Evolutionary conservation across 345 rosid genomes (phyloP).

Genomic region (Hibiscus syriacus): DNA sequence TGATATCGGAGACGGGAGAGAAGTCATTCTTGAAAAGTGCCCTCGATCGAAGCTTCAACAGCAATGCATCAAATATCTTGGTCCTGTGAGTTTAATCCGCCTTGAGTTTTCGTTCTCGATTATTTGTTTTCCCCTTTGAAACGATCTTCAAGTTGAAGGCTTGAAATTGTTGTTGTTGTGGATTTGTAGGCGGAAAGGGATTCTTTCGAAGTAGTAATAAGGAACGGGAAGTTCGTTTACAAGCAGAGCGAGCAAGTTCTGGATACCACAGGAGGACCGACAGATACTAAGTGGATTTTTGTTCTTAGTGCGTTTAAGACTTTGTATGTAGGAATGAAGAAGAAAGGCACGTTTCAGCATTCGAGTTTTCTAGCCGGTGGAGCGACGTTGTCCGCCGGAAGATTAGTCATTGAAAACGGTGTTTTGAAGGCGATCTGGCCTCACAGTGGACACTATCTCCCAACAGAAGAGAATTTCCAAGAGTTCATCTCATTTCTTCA

Average conservation of each 20-base stretch:
- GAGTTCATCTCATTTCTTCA: constrained; percentile 63
- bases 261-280: constrained; percentile 51
- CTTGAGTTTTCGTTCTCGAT: not conserved
- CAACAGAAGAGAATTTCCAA: too few relatives aligned
- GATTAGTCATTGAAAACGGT: constrained; percentile 61
- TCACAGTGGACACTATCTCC: too few relatives aligned
- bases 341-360: too few relatives aligned
- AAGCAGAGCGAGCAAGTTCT: constrained; percentile 52
- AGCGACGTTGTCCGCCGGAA: constrained; percentile 88
- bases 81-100: not conserved
- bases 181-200: constrained; percentile 56
- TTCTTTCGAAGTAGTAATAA: constrained; percentile 52
- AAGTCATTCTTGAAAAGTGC: not conserved
- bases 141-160: not conserved
- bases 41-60: not conserved
- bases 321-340: constrained; percentile 63
- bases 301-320: constrained; percentile 71
- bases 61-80: not conserved
- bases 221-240: constrained; percentile 44
- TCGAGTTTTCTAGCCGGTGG: too few relatives aligned
- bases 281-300: constrained; percentile 81
- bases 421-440: constrained; percentile 85
- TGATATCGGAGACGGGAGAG: not conserved
- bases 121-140: not conserved
- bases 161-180: too few relatives aligned